Evolutionary conservation across 768 basidiomycete species (phyloP).

Genomic region (Auricularia sp.): DNA sequence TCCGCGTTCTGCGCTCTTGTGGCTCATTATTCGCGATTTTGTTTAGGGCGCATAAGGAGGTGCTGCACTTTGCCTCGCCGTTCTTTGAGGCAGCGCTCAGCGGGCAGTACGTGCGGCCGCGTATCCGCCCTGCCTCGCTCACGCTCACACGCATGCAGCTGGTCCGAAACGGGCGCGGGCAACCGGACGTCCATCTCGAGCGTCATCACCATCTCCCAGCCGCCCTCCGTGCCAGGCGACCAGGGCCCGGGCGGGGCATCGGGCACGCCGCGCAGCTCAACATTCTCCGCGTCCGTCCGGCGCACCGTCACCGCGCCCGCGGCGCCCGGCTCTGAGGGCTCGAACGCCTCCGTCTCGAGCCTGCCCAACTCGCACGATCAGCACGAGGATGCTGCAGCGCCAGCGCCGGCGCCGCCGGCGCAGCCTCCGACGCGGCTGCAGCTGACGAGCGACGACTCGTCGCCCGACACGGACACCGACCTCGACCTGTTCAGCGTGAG

Average conservation of each 20-base stretch:
- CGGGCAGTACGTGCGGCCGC: constrained; percentile 31
- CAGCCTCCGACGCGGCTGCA: not conserved
- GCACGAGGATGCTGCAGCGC: not conserved
- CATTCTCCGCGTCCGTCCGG: constrained; percentile 1
- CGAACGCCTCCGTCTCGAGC: not conserved
- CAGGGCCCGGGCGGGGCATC: constrained; percentile 17
- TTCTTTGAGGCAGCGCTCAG: constrained; percentile 89
- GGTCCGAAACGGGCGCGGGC: constrained; percentile 69
- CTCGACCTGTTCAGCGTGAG: not conserved
- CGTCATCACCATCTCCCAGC: constrained; percentile 75
- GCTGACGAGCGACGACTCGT: not conserved
- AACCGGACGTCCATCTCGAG: constrained; percentile 70
- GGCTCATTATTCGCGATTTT: not conserved
- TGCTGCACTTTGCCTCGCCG: constrained; percentile 85
- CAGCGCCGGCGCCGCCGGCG: too few relatives aligned
- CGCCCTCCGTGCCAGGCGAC: constrained; percentile 47
- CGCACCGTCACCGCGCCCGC: not conserved
- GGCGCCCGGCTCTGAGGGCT: not conserved
- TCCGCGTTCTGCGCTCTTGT: not conserved
- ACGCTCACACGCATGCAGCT: constrained; percentile 29
- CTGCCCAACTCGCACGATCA: not conserved
- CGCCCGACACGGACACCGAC: not conserved
- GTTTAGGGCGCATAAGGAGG: constrained; percentile 80
- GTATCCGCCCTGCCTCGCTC: not conserved
- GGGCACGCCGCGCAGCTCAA: constrained; percentile 2